phyloP scores from a whole-genome alignment of 257 asterid species.

The Plantago elongata region DNA sequence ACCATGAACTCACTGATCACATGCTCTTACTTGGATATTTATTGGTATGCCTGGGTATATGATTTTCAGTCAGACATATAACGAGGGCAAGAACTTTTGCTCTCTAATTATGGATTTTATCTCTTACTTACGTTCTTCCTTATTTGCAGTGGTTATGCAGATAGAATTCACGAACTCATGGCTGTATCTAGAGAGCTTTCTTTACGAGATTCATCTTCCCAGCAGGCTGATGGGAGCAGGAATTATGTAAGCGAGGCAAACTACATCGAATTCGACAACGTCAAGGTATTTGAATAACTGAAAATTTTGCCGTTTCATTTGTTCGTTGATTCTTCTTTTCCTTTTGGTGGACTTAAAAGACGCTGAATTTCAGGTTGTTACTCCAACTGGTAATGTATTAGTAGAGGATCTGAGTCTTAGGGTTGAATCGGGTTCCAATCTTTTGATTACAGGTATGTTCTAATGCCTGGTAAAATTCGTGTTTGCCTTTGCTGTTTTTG shows the following conservation, averaged over 20 bases:
- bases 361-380: constrained; percentile 69
- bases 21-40: too few species aligned
- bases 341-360: constrained; percentile 23
- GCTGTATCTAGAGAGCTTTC: constrained; percentile 77
- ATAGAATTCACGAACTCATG: constrained; percentile 96
- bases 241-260: constrained; percentile 93
- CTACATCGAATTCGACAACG: constrained; percentile 85
- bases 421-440: constrained; percentile 98
- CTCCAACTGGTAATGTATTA: constrained; percentile 93
- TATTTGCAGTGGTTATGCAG: constrained; percentile 92
- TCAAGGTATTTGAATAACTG: constrained; percentile 54
- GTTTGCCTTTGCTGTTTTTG: constrained; percentile 6
- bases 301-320: constrained; percentile 18
- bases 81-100: constrained; percentile 7
- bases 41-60: too few species aligned
- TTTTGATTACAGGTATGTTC: constrained; percentile 82
- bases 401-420: constrained; percentile 78
- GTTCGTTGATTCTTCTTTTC: constrained; percentile 17
- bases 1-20: too few species aligned
- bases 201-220: constrained; percentile 59
- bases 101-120: constrained; percentile 5
- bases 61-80: background rate
- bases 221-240: constrained; percentile 68
- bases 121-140: constrained; percentile 14
- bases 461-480: constrained; percentile 6